Evolutionary conservation across 148 eudicot species (phyloP), one percentile per base, ranked within the genome.

Genomic region (Rhododendron ferrugineum): DNA sequence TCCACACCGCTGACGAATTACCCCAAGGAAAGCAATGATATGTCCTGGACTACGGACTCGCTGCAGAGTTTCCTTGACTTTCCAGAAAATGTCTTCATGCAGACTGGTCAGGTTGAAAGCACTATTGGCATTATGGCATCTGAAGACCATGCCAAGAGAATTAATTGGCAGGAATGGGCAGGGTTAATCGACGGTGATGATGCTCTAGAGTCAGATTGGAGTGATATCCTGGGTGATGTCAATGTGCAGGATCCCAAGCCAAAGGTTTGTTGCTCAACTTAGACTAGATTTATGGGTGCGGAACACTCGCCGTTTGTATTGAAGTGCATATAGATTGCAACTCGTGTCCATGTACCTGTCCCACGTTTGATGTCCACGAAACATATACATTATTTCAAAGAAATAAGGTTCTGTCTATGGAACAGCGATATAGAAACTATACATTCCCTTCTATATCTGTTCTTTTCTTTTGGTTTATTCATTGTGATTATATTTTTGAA

Each of bases 121-220:
- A 87, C 50, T 80, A 46, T 85, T 22, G 91, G 83, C 32, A 86
- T 86, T 3, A 80, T 89, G 89, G 83, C 89, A 16, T 79, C 89
- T 68, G 93, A 91, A 13, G 89, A 89, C 68, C 87, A 86, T 78
- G 60, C 54, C 83, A 93, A 88, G 88, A 86, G 88, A 86, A 89
- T 70, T 85, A 92, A 92, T 86, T 95, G 95, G 98, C 89, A 83
- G 66, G 95, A 91, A 22, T 87, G 94, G 93, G 87, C 90, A n/a
- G 93, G 89, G 80, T 84, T 92, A 37, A 88, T 96, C 54, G 40
- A 84, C 49, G 91, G 83, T 82, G 92, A 90, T 85, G 96, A 91
- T 82, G 80, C 91, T 76, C 42, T 93, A 54, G 93, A 88, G 62
- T 85, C 97, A 81, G 89, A 91, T 86, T 95, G 98, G 98, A 88